Evolutionary conservation across 225 moss, liverwort and hornwort species (phyloP), one percentile per base, ranked within the genome.

Genomic region (Climacium dendroides): DNA sequence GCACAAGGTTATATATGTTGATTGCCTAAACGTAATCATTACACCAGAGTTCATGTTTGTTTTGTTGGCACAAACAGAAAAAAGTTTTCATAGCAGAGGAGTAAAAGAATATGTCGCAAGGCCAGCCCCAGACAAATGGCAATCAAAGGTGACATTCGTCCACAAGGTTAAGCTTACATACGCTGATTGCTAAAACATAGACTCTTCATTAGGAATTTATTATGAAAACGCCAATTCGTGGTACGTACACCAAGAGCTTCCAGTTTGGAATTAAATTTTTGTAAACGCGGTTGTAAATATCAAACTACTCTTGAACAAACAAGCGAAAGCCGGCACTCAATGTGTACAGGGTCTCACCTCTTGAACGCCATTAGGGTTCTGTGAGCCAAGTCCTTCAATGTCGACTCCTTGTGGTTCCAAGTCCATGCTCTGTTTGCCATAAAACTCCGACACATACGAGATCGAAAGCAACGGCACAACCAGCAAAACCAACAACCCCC

Each of bases 401-500:
- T 84, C 76, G 48, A 77, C 52, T 22, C 26, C 61, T 61, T 69
- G 60, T 18, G 77, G 63, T n/a, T 45, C 29, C 26, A 69, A 43
- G 19, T 67, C 61, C 72, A 11, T 25, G 87, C 87, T 90, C 87
- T 53, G 58, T 79, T 90, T 90, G 52, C 91, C 91, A 53, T 83
- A 43, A 76, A 93, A 75, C 76, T 92, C 91, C 25, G 90, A 79
- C 6, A 61, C 13, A 57, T 90, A 90, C 10, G 91, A 87, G 41
- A 93, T 89, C 2, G 53, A 26, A 15, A 93, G 79, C 48, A 91
- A 82, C 2, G 93, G 93, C 2, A 77, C 69, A 4, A 80, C 53
- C 57, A 93, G 87, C 24, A 93, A 87, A 26, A 92, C 65, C 23
- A 90, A 37, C 85, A 92, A 72, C 25, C 91, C 93, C 6, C 74